Evolutionary conservation across 169 alveolate species (phyloP).

Genomic region (Plasmodium falciparum): DNA sequence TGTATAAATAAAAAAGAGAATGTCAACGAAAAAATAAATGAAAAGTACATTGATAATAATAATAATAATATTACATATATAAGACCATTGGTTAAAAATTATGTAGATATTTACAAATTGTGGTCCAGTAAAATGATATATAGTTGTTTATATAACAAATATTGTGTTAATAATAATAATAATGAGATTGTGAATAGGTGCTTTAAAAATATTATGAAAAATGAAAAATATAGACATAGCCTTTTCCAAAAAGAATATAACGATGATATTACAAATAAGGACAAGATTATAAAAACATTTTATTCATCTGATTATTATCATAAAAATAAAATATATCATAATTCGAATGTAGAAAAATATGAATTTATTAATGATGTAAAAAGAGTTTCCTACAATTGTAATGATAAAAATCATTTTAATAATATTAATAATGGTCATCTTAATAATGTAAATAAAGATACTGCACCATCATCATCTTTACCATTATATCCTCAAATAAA

Average conservation of each 20-base stretch:
- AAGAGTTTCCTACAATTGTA: neutral
- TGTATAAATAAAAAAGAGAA: conserved; percentile 5
- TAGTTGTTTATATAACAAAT: neutral
- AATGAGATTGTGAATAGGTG: neutral
- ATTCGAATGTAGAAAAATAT: neutral
- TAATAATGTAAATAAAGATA: neutral
- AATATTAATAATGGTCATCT: neutral
- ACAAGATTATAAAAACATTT: neutral
- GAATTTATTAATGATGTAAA: neutral
- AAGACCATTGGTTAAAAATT: conserved; percentile 7
- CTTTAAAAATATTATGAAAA: neutral
- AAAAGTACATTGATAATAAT: neutral
- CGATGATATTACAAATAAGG: neutral
- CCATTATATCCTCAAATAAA: too few species aligned
- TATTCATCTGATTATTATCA: neutral
- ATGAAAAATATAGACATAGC: neutral
- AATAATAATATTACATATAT: neutral
- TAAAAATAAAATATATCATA: neutral
- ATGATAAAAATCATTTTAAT: neutral
- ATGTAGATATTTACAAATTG: conserved; percentile 18
- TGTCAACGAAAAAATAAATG: neutral
- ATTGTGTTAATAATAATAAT: neutral
- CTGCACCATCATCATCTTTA: neutral
- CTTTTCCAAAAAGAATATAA: too few species aligned
- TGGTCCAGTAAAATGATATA: conserved; percentile 1